phyloP scores from a whole-genome alignment of 345 rosid genomes.

The Ricinus communis region DNA sequence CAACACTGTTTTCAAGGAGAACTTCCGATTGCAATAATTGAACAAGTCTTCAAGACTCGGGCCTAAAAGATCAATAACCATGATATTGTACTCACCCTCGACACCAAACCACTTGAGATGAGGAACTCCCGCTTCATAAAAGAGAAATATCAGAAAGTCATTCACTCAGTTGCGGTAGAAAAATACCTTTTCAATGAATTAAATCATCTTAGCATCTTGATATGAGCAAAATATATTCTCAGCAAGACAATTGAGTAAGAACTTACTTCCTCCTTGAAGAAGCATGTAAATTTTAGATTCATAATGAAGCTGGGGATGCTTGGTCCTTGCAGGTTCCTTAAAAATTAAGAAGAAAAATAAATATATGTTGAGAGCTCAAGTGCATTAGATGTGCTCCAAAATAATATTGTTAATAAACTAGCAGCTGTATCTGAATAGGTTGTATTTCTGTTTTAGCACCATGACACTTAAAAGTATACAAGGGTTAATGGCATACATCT shows the following conservation, averaged over 20 bases:
- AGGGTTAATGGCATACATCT: neutral
- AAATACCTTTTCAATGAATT: neutral
- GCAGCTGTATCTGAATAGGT: neutral
- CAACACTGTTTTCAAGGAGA: conserved; percentile 27
- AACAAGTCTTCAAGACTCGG: conserved; percentile 34
- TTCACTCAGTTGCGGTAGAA: neutral
- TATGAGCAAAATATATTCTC: neutral
- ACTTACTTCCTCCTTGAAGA: conserved; percentile 34
- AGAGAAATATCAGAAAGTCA: neutral
- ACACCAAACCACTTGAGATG: conserved; percentile 32
- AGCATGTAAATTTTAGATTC: conserved; percentile 31
- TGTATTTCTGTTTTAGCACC: neutral
- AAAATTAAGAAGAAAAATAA: conserved; percentile 4
- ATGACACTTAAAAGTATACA: neutral
- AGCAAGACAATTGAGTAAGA: neutral
- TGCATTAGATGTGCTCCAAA: neutral
- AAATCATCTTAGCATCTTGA: neutral
- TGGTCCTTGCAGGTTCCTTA: conserved; percentile 27
- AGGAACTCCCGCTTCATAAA: conserved; percentile 29
- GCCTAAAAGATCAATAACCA: conserved; percentile 31
- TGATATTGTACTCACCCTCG: conserved; percentile 30
- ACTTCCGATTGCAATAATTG: conserved; percentile 29
- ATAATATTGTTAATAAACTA: neutral
- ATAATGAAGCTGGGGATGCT: conserved; percentile 33
- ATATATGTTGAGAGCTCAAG: neutral